Conservation (phyloP, 495 filamentous ascomycete species). For the Stereocaulon alpinum region DNA sequence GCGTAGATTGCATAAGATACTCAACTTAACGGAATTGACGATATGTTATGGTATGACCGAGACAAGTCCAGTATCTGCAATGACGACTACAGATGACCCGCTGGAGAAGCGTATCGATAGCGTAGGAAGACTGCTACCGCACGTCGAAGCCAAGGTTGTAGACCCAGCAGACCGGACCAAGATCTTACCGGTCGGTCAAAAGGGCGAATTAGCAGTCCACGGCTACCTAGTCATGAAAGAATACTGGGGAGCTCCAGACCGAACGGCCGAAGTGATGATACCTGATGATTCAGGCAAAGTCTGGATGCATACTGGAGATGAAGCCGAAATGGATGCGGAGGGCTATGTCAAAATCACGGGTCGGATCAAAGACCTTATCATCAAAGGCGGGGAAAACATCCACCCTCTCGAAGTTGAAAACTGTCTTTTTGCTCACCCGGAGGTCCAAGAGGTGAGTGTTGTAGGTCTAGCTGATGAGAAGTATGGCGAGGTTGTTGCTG, state of each 20-base stretch:
- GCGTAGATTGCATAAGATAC: constrained; percentile 60
- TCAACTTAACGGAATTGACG: constrained; percentile 76
- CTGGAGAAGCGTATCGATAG: constrained; percentile 65
- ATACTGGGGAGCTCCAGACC: constrained; percentile 67
- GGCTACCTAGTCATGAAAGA: constrained; percentile 88
- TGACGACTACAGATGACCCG: constrained; percentile 80
- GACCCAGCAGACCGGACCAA: constrained; percentile 43
- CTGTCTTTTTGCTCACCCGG: constrained; percentile 63
- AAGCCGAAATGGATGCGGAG: constrained; percentile 70
- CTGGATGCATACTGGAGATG: constrained; percentile 85
- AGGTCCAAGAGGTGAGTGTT: constrained; percentile 63
- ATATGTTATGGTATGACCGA: constrained; percentile 99
- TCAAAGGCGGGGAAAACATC: constrained; percentile 91
- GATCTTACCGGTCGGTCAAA: constrained; percentile 51
- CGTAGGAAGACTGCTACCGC: constrained; percentile 71
- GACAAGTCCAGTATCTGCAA: constrained; percentile 80
- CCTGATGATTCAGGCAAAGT: constrained; percentile 47
- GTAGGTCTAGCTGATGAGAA: constrained; percentile 74
- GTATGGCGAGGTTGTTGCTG: constrained; percentile 81
- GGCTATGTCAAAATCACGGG: constrained; percentile 64
- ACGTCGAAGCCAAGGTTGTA: constrained; percentile 80
- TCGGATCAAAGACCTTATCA: constrained; percentile 84
- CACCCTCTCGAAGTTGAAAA: constrained; percentile 92
- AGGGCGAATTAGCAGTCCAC: constrained; percentile 72
- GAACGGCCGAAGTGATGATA: constrained; percentile 62